These are phyloP conservation scores for Prunus davidiana DNA, from an alignment of 306 rosid genomes.

Conservation along the genomic window DNA sequence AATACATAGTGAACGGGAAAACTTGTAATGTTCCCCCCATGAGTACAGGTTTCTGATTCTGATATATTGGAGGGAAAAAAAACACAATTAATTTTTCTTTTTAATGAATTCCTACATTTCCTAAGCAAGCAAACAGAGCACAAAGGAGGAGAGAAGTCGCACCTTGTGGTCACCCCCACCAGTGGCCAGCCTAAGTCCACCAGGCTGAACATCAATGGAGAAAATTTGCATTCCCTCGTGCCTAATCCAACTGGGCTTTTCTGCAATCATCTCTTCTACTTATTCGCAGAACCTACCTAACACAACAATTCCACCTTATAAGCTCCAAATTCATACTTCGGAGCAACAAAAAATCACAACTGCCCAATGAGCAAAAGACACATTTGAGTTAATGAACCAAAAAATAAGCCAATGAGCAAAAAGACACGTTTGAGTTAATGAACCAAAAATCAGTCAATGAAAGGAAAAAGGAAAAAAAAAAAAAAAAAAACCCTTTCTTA, in stretches of 20 bases:
- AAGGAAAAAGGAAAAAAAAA: neutral
- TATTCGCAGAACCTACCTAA: neutral
- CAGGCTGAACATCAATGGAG: conserved; percentile 97
- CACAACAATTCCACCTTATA: neutral
- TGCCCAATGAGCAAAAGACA: neutral
- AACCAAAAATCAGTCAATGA: neutral
- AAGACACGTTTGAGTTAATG: neutral
- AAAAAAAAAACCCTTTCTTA: neutral
- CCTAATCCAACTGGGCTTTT: conserved; percentile 91
- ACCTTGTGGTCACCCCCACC: conserved; percentile 99
- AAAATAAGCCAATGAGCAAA: neutral
- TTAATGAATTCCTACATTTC: neutral
- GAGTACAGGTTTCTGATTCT: neutral
- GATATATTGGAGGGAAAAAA: neutral
- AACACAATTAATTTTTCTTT: neutral
- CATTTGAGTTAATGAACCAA: neutral
- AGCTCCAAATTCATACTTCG: neutral
- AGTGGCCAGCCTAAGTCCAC: conserved; percentile 86
- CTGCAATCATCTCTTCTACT: conserved; percentile 67
- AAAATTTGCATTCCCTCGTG: conserved; percentile 98
- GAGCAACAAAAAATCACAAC: neutral
- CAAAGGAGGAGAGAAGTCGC: conserved; percentile 7
- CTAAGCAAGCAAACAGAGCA: conserved; percentile 9
- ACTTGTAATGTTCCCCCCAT: neutral
- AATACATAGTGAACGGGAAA: neutral